Base-by-base conservation (phyloP, 495 filamentous ascomycete genomes). In the Aspergillus asperescens region DNA sequence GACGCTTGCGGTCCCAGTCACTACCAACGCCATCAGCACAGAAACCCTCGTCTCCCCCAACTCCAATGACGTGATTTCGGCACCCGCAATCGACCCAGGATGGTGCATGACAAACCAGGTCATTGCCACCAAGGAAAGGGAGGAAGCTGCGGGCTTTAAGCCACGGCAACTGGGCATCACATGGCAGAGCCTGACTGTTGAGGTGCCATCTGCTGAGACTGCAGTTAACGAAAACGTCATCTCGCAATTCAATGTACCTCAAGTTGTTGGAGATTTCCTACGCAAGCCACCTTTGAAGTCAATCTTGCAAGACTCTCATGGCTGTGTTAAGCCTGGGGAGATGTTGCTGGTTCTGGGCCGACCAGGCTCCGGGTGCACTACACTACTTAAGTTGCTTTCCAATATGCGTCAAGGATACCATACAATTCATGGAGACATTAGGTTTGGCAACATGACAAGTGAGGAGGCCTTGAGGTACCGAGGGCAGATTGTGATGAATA, bases 401-500 rank as follows among this genome's bases (percentile, higher is more conserved):
- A 86, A 85, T 53, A 78, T 78, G 44, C 72, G 82, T 48, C 74
- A 66, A 4, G 84, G 81, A n/a, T 89, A 80, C 61, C 56, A 63
- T 10, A 62, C 63, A 2, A 31, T 83, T 42, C n/a, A 55, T 7
- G 60, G 60, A 15, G 57, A 63, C 7, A 54, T 63, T n/a, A 48
- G 29, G 18, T 63, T 52, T 45, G 60, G 60, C 8, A 55, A 47
- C 0, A 28, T 63, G 38, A 39, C 51, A 0, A 5, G 77, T 3
- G 59, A 78, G 6, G 80, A 85, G 59, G 78, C 75, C 20, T 71
- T 77, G 41, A 65, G 73, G 15, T 88, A 86, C 61, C 77, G 82
- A 4, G 84, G 85, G 31, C 85, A 92, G 61, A 84, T 89, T 39
- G 83, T 84, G 46, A 88, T 87, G 66, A 75, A 75, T 44, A 72